Percentiles rank a stretch among this genome's conserved stretches.
phyloP scores from a whole-genome alignment of 106 monocot species.

The Alisma plantagoaquatica region DNA sequence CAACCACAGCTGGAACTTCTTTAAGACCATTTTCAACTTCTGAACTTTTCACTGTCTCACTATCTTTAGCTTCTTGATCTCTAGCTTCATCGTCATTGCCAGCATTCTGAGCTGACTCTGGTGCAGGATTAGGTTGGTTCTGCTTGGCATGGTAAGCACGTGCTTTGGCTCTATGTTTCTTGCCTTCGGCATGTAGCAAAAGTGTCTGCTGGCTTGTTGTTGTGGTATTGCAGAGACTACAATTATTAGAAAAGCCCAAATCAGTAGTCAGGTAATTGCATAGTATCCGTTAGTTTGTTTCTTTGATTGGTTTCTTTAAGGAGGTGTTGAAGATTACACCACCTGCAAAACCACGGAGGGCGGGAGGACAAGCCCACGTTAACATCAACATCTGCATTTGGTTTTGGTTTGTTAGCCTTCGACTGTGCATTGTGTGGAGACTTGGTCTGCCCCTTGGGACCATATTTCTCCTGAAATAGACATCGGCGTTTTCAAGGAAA shows the following conservation, averaged over 20 bases:
- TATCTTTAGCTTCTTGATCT: slow-evolving; percentile 23
- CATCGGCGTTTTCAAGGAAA: too few relatives aligned
- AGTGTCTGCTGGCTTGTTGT: slow-evolving; percentile 92
- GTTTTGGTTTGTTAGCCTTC: slow-evolving; percentile 47
- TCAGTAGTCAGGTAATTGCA: slow-evolving; percentile 1
- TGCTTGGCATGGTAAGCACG: slow-evolving; percentile 81
- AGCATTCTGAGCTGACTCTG: slow-evolving; percentile 14
- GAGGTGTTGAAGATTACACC: background rate
- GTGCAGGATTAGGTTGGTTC: slow-evolving; percentile 30
- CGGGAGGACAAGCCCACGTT: too few relatives aligned
- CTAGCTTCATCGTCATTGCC: slow-evolving; percentile 4
- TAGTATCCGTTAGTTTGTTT: background rate
- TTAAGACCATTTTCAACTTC: background rate
- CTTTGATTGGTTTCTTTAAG: background rate
- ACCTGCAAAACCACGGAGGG: too few relatives aligned
- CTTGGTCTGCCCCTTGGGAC: slow-evolving; percentile 55
- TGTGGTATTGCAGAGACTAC: slow-evolving; percentile 88
- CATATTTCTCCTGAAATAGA: slow-evolving; percentile 70
- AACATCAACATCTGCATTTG: slow-evolving; percentile 60
- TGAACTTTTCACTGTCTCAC: slow-evolving; percentile 10
- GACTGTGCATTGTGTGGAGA: slow-evolving; percentile 13
- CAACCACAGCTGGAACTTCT: background rate
- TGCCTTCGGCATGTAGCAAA: slow-evolving; percentile 82
- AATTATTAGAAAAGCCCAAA: too few relatives aligned
- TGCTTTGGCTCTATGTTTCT: slow-evolving; percentile 96